Evolutionary conservation across 805 yeast species (phyloP).

Genomic region (Cyberlindnera japonica): DNA sequence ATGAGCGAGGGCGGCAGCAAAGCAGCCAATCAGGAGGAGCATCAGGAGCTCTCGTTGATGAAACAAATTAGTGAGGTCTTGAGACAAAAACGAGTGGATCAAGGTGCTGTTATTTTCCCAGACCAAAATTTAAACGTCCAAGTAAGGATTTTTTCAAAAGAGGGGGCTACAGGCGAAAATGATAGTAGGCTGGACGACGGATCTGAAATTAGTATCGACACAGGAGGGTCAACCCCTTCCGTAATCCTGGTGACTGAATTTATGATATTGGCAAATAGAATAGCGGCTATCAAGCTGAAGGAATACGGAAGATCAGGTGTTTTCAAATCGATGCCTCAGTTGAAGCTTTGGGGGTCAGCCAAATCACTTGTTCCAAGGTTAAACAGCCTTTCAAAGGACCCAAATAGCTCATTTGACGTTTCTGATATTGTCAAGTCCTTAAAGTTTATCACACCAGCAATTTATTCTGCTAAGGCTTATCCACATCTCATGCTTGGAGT

Average conservation of each 20-base stretch:
- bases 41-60: slow-evolving; percentile 36
- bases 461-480: slow-evolving; percentile 40
- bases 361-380: slow-evolving; percentile 22
- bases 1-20: slow-evolving; percentile 4
- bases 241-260: slow-evolving; percentile 71
- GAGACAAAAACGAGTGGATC: slow-evolving; percentile 28
- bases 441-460: slow-evolving; percentile 50
- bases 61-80: slow-evolving; percentile 31
- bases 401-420: slow-evolving; percentile 13
- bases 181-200: slow-evolving; percentile 11
- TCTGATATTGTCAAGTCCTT: slow-evolving; percentile 42
- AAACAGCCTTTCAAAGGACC: slow-evolving; percentile 18
- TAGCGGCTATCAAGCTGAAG: slow-evolving; percentile 47
- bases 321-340: slow-evolving; percentile 32
- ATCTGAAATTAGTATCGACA: slow-evolving; percentile 18
- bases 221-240: slow-evolving; percentile 41
- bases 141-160: slow-evolving; percentile 11
- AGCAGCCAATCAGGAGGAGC: slow-evolving; percentile 1
- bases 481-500: slow-evolving; percentile 65
- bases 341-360: slow-evolving; percentile 27
- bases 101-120: slow-evolving; percentile 41
- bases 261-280: slow-evolving; percentile 77
- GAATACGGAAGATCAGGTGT: slow-evolving; percentile 48
- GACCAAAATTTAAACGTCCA: slow-evolving; percentile 29
- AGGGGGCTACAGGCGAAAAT: slow-evolving; percentile 1